These are phyloP conservation scores for Cryptococcus sp. DNA, from an alignment of 1,284 basidiomycete species.

Conservation along the genomic window DNA sequence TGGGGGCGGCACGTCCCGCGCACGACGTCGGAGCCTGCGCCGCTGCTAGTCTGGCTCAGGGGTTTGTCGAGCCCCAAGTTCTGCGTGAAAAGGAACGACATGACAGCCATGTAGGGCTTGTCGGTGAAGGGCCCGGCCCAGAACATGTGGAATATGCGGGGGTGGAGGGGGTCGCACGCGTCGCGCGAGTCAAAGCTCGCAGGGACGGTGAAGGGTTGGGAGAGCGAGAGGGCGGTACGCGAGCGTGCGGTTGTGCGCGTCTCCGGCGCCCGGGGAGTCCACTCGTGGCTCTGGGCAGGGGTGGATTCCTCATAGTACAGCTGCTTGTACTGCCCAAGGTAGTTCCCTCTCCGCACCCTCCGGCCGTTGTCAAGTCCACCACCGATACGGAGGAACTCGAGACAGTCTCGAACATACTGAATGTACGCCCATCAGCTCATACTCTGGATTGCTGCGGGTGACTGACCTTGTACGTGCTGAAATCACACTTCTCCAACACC, in stretches of 20 bases:
- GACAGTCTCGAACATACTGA: slow-evolving; percentile 71
- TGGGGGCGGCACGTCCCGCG: slow-evolving; percentile 62
- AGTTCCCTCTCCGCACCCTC: slow-evolving; percentile 58
- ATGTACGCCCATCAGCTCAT: slow-evolving; percentile 5
- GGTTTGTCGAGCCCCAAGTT: slow-evolving; percentile 65
- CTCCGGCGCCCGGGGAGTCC: slow-evolving; percentile 22
- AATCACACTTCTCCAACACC: slow-evolving; percentile 85
- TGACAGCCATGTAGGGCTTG: slow-evolving; percentile 73
- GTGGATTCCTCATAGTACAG: slow-evolving; percentile 58
- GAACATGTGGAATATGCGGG: slow-evolving; percentile 77
- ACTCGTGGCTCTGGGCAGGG: slow-evolving; percentile 20
- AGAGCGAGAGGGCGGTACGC: slow-evolving; percentile 35
- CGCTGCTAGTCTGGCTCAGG: slow-evolving; percentile 10
- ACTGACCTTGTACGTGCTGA: slow-evolving; percentile 69
- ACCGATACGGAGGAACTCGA: slow-evolving; percentile 67
- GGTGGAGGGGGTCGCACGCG: slow-evolving; percentile 66
- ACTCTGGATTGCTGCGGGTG: neutral
- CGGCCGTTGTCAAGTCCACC: slow-evolving; percentile 62
- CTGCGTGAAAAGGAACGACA: slow-evolving; percentile 77
- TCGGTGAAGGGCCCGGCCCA: slow-evolving; percentile 81
- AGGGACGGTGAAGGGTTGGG: slow-evolving; percentile 29
- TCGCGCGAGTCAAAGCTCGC: slow-evolving; percentile 43
- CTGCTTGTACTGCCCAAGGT: slow-evolving; percentile 62
- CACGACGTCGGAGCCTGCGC: slow-evolving; percentile 22
- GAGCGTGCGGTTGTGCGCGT: slow-evolving; percentile 28